Percentiles rank a stretch among this genome's conserved stretches.
Evolutionary conservation across 2,329 filamentous ascomycete genomes (phyloP).

Genomic region (Xylariales sp.): DNA sequence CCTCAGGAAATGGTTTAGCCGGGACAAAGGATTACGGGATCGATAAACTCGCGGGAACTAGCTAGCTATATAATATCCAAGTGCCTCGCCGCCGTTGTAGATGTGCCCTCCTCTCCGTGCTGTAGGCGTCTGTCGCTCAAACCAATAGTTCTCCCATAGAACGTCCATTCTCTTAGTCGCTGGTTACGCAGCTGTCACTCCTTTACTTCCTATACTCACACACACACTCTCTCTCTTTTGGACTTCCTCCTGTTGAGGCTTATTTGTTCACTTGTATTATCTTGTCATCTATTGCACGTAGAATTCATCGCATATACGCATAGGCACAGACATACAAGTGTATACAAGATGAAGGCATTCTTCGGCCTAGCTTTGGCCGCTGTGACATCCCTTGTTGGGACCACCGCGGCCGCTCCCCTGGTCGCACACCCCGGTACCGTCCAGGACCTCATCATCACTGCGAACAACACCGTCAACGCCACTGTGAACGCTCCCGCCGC

Average conservation of each 20-base stretch:
- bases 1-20: too few species aligned
- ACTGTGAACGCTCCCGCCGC: neutral
- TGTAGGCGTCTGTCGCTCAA: too few species aligned
- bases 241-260: too few species aligned
- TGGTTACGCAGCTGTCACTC: neutral
- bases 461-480: slow-evolving; percentile 3
- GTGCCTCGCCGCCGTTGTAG: too few species aligned
- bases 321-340: too few species aligned
- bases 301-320: too few species aligned
- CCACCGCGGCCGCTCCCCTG: neutral
- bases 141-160: neutral
- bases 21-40: too few species aligned
- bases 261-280: too few species aligned
- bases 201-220: neutral
- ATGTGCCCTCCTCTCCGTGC: too few species aligned
- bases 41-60: too few species aligned
- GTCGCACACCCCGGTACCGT: neutral
- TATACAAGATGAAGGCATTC: neutral
- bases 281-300: too few species aligned
- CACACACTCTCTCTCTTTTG: neutral
- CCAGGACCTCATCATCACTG: slow-evolving; percentile 2
- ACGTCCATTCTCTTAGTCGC: neutral
- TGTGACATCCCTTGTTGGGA: neutral
- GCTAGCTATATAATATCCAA: too few species aligned
- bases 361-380: neutral